A percentile compares a stretch with the other conserved stretches of the same genome.
phyloP scores from a whole-genome alignment of 305 asterid species.

The Euphrasia arctica region DNA sequence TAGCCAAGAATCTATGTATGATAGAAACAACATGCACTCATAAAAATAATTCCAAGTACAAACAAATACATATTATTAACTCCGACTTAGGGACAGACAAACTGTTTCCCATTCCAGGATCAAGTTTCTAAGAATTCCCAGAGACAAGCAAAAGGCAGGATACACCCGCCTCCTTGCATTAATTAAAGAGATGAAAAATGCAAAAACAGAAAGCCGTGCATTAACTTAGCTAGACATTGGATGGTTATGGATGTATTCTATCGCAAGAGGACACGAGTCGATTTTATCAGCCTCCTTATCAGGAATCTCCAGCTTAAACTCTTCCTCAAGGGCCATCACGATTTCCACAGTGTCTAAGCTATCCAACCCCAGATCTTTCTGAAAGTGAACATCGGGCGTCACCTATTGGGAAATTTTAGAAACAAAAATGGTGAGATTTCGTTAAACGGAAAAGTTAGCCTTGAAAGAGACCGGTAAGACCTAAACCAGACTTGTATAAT shows the following conservation, averaged over 20 bases:
- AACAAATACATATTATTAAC: constrained; percentile 10
- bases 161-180: constrained; percentile 22
- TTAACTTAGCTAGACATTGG: constrained; percentile 66
- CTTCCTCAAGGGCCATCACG: constrained; percentile 91
- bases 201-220: constrained; percentile 16
- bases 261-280: constrained; percentile 70
- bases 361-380: constrained; percentile 85
- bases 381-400: constrained; percentile 75
- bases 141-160: constrained; percentile 29
- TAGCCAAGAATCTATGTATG: background rate
- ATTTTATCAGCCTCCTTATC: constrained; percentile 84
- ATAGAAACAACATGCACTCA: background rate
- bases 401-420: constrained; percentile 40
- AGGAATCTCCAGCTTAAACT: constrained; percentile 80
- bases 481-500: background rate
- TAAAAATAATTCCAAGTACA: constrained; percentile 5
- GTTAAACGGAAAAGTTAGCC: background rate
- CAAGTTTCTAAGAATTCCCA: constrained; percentile 33
- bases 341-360: constrained; percentile 90
- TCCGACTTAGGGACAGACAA: background rate
- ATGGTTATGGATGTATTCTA: constrained; percentile 64
- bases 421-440: constrained; percentile 13
- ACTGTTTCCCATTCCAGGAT: constrained; percentile 25
- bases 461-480: background rate
- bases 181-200: constrained; percentile 23